A percentile compares a stretch with the other conserved stretches of the same genome.
Evolutionary conservation across 106 monocot genomes (phyloP).

Genomic region (Hemerocallis citrina): DNA sequence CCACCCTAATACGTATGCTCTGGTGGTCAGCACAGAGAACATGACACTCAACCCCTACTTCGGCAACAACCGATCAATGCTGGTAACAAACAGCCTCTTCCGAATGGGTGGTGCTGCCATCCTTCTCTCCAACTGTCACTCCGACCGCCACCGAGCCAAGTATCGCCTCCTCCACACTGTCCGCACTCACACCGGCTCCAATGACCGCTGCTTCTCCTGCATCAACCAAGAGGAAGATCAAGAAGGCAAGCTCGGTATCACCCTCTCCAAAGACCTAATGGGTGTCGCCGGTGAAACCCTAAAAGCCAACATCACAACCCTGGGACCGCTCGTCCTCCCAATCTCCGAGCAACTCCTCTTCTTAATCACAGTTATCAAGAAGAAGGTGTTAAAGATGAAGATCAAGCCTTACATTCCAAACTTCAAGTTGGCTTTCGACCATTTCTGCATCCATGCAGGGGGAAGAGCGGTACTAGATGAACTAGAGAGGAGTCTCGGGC

Average conservation of each 20-base stretch:
- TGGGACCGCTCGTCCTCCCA: constrained; percentile 23
- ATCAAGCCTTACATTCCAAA: constrained; percentile 8
- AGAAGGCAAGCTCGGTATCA: neutral
- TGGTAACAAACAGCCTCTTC: constrained; percentile 23
- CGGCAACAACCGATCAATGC: constrained; percentile 20
- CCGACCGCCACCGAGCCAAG: constrained; percentile 9
- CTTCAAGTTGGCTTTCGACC: constrained; percentile 11
- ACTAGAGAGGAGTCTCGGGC: constrained; percentile 3
- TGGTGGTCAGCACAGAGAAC: constrained; percentile 22
- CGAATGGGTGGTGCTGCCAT: constrained; percentile 23
- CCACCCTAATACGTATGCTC: constrained; percentile 11
- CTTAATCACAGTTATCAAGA: constrained; percentile 9
- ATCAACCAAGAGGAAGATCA: constrained; percentile 17
- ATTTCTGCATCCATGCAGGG: constrained; percentile 12
- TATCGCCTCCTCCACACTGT: constrained; percentile 24
- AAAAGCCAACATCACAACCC: constrained; percentile 26
- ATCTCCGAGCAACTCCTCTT: constrained; percentile 19
- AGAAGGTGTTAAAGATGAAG: constrained; percentile 8
- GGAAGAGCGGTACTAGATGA: constrained; percentile 11
- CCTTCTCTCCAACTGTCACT: constrained; percentile 20
- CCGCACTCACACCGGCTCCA: constrained; percentile 21
- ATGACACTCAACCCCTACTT: constrained; percentile 24
- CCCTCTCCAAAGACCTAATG: constrained; percentile 28
- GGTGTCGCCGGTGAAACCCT: constrained; percentile 19
- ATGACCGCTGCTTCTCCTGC: constrained; percentile 15